Evolutionary conservation across 768 basidiomycete genomes (phyloP).

Genomic region (Chlorophyllum brunneum): DNA sequence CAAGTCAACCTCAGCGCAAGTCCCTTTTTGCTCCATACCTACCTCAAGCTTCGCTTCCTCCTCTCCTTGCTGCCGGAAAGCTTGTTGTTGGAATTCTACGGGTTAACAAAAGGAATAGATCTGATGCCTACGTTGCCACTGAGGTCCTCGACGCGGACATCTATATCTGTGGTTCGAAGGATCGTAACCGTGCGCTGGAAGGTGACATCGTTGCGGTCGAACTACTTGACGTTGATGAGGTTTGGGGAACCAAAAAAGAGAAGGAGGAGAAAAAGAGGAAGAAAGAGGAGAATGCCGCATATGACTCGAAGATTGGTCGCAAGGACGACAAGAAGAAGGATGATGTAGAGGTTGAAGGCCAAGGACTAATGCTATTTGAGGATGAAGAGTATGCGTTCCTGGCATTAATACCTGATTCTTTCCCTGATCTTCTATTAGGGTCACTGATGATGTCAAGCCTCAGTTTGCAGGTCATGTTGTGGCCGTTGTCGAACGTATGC

Average conservation of each 20-base stretch:
- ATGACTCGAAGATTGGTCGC: constrained; percentile 73
- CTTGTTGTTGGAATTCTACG: constrained; percentile 95
- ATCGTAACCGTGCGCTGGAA: constrained; percentile 96
- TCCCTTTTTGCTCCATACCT: constrained; percentile 98
- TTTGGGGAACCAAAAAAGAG: constrained; percentile 99
- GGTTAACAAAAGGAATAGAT: constrained; percentile 97
- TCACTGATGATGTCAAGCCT: constrained; percentile 97
- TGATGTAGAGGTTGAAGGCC: constrained; percentile 98
- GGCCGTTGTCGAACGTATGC: constrained; percentile 99
- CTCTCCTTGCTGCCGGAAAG: constrained; percentile 94
- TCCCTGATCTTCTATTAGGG: constrained; percentile 39
- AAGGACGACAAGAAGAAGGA: constrained; percentile 99
- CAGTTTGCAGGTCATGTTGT: constrained; percentile 99
- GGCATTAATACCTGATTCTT: constrained; percentile 2
- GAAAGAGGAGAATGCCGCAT: constrained; percentile 98
- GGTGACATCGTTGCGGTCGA: constrained; percentile 99
- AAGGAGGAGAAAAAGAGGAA: constrained; percentile 99
- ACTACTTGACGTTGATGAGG: constrained; percentile 95
- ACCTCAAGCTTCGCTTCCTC: constrained; percentile 95
- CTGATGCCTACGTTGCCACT: constrained; percentile 97
- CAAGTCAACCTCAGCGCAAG: constrained; percentile 91
- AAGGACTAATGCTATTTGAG: constrained; percentile 93
- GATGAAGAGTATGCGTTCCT: constrained; percentile 78
- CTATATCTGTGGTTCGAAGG: constrained; percentile 98
- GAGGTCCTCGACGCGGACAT: constrained; percentile 98